phyloP scores from a whole-genome alignment of 2,329 filamentous ascomycete genomes.

The Pestalotiopsis sp. region DNA sequence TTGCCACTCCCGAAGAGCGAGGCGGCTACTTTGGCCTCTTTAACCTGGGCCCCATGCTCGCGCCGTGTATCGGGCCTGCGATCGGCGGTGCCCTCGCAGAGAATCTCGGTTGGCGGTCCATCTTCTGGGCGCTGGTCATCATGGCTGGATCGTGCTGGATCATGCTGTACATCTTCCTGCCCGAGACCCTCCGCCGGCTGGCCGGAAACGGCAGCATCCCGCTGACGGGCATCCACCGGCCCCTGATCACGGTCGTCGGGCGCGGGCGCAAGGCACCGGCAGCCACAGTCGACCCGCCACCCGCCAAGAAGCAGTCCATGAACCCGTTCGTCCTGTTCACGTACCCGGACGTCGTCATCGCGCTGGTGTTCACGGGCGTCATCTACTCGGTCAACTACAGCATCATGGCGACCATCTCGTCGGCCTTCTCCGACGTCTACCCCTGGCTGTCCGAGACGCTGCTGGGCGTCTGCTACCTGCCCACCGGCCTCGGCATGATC shows the following conservation, averaged over 20 bases:
- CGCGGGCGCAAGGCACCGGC: constrained; percentile 1
- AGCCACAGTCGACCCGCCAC: background rate
- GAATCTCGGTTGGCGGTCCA: constrained; percentile 54
- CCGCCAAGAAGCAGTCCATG: constrained; percentile 15
- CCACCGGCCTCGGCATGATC: constrained; percentile 33
- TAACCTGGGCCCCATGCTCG: constrained; percentile 46
- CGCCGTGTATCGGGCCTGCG: constrained; percentile 59
- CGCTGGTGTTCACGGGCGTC: constrained; percentile 33
- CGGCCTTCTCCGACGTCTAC: constrained; percentile 30
- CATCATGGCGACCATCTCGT: constrained; percentile 36
- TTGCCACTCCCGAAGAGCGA: constrained; percentile 32
- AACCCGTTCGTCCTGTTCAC: constrained; percentile 35
- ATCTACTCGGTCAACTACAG: constrained; percentile 38
- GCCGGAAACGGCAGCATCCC: constrained; percentile 4
- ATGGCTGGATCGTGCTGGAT: constrained; percentile 44
- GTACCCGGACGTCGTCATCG: constrained; percentile 32
- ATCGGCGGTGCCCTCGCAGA: constrained; percentile 58
- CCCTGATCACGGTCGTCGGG: constrained; percentile 27
- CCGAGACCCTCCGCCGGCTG: background rate
- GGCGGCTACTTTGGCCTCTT: constrained; percentile 37
- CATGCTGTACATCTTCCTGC: constrained; percentile 24
- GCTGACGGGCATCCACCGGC: background rate
- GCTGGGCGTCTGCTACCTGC: constrained; percentile 34
- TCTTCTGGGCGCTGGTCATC: constrained; percentile 40
- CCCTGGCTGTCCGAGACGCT: constrained; percentile 31